Evolutionary conservation across 2,329 filamentous ascomycete genomes (phyloP).

Genomic region (Ceratocystis cubensis): DNA sequence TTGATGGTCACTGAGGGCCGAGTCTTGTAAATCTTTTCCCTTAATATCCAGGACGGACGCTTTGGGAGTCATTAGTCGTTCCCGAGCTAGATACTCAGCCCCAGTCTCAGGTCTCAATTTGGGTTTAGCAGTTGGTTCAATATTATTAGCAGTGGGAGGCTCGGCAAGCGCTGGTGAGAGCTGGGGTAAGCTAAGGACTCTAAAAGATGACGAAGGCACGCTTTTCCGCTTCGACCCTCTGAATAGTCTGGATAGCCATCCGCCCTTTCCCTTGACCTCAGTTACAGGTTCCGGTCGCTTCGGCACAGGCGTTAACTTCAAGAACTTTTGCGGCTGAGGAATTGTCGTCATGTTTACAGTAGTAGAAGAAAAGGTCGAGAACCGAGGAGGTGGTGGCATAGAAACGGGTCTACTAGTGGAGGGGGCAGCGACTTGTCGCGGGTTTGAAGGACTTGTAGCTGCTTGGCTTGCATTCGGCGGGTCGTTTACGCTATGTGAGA

Average conservation of each 20-base stretch:
- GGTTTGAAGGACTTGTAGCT: background rate
- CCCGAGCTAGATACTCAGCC: too few relatives aligned
- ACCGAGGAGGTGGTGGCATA: background rate
- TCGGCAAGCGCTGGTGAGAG: background rate
- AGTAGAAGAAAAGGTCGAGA: background rate
- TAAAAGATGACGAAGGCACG: slow-evolving; percentile 6
- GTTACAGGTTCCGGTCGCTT: background rate
- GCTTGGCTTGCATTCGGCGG: background rate
- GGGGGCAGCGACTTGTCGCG: background rate
- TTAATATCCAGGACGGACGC: background rate
- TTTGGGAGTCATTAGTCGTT: background rate
- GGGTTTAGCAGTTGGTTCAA: background rate
- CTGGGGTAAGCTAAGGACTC: background rate
- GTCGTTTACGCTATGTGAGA: background rate
- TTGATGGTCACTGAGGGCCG: background rate
- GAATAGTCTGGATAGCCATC: slow-evolving; percentile 14
- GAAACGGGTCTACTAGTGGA: slow-evolving; percentile 7
- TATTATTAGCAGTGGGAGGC: background rate
- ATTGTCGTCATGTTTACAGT: background rate
- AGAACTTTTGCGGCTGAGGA: background rate
- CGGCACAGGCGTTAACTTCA: background rate
- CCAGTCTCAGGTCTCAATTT: too few relatives aligned
- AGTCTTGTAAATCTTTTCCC: background rate
- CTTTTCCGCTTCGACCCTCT: slow-evolving; percentile 6
- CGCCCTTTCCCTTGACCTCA: slow-evolving; percentile 9